Evolutionary conservation across 805 yeast genomes (phyloP).

Genomic region (Spathaspora girioi): DNA sequence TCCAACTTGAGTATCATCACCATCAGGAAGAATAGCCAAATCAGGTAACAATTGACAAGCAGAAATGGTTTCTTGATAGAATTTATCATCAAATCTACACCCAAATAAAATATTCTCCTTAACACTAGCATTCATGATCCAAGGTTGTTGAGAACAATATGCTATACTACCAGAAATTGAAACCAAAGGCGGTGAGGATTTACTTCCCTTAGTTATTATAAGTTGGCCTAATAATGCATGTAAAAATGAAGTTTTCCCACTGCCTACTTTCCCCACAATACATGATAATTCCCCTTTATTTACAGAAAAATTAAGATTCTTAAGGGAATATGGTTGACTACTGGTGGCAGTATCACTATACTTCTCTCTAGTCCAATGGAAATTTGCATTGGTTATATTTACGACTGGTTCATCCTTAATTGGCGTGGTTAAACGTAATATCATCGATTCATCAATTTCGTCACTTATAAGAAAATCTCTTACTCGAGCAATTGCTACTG

Average conservation of each 20-base stretch:
- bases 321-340: constrained; percentile 28
- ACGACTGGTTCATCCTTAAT: constrained; percentile 28
- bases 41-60: constrained; percentile 51
- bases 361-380: constrained; percentile 42
- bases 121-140: constrained; percentile 50
- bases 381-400: constrained; percentile 46
- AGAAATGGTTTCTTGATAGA: constrained; percentile 39
- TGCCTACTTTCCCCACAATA: constrained; percentile 64
- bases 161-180: constrained; percentile 44
- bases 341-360: constrained; percentile 20
- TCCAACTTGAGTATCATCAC: constrained; percentile 53
- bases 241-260: constrained; percentile 62
- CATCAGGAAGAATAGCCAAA: constrained; percentile 46
- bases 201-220: constrained; percentile 7
- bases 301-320: constrained; percentile 46
- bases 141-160: constrained; percentile 58
- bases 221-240: constrained; percentile 54
- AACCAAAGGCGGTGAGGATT: constrained; percentile 13
- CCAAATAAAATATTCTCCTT: constrained; percentile 53
- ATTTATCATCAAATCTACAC: constrained; percentile 36
- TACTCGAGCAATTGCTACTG: constrained; percentile 56
- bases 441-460: constrained; percentile 38
- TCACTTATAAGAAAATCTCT: constrained; percentile 44
- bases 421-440: background rate
- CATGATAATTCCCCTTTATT: constrained; percentile 54